These are phyloP conservation scores for Ulota crispa DNA, from an alignment of 225 moss, liverwort and hornwort genomes.

Conservation along the genomic window DNA sequence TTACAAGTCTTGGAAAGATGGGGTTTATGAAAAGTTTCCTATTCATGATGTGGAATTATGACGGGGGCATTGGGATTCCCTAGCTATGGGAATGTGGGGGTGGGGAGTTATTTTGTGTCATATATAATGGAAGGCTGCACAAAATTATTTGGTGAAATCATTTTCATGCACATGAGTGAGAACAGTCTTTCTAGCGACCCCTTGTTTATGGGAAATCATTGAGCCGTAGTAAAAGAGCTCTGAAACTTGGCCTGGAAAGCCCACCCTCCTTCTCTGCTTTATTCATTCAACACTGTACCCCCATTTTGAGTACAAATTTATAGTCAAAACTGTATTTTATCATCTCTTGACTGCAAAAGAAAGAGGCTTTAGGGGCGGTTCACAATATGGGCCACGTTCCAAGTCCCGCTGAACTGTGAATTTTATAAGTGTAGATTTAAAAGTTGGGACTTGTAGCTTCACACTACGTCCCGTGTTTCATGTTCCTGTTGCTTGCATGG, in stretches of 20 bases:
- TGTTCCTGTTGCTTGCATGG: no score
- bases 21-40: conserved; percentile 7
- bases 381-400: no score
- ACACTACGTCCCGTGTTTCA: no score
- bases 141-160: conserved; percentile 6
- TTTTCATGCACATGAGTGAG: conserved; percentile 10
- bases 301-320: neutral
- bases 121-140: conserved; percentile 27
- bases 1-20: neutral
- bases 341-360: no score
- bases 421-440: no score
- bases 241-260: neutral
- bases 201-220: conserved; percentile 32
- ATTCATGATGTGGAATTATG: conserved; percentile 10
- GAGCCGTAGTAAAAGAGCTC: neutral
- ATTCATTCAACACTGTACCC: neutral
- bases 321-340: neutral
- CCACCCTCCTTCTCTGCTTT: neutral
- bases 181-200: neutral
- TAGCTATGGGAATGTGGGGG: neutral
- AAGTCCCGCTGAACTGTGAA: no score
- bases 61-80: neutral
- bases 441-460: no score
- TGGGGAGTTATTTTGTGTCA: conserved; percentile 31
- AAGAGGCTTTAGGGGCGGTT: no score